These are phyloP conservation scores for Sugiyamaella japonica DNA, from an alignment of 1,139 yeast genomes.

Conservation along the genomic window DNA sequence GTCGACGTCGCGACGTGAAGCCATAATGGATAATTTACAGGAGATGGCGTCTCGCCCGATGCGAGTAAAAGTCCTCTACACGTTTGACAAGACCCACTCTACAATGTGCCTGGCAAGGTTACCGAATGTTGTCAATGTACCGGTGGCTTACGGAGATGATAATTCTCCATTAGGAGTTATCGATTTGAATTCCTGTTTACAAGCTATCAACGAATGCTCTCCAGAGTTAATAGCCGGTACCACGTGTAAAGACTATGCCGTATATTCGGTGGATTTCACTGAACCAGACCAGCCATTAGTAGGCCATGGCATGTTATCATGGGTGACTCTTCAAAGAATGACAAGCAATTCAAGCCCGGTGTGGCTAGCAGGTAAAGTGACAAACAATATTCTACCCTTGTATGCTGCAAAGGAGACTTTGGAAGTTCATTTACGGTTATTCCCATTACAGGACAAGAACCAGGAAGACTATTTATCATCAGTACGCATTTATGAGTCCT, in stretches of 20 bases:
- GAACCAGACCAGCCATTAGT: conserved; percentile 43
- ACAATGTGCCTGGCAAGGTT: conserved; percentile 40
- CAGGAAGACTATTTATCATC: conserved; percentile 28
- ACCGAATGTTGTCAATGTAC: conserved; percentile 29
- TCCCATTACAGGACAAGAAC: conserved; percentile 25
- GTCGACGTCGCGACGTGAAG: background rate
- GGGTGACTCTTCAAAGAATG: conserved; percentile 28
- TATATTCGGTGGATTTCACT: conserved; percentile 44
- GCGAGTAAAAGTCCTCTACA: conserved; percentile 41
- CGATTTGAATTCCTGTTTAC: conserved; percentile 39
- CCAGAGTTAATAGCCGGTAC: conserved; percentile 41
- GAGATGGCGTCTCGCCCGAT: conserved; percentile 27
- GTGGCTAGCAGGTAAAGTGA: conserved; percentile 25
- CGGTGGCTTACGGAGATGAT: conserved; percentile 33
- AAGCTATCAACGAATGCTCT: conserved; percentile 37
- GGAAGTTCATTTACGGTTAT: conserved; percentile 29
- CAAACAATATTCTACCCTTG: conserved; percentile 26
- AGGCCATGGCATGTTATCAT: conserved; percentile 45
- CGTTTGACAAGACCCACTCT: conserved; percentile 37
- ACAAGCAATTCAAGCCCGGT: conserved; percentile 15
- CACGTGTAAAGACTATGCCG: conserved; percentile 40
- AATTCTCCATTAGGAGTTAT: conserved; percentile 36
- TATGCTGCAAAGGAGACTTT: conserved; percentile 28
- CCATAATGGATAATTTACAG: conserved; percentile 19
- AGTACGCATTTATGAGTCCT: conserved; percentile 24